phyloP scores from a whole-genome alignment of 2,329 filamentous ascomycete genomes.

The Arthrobotrys conoides region DNA sequence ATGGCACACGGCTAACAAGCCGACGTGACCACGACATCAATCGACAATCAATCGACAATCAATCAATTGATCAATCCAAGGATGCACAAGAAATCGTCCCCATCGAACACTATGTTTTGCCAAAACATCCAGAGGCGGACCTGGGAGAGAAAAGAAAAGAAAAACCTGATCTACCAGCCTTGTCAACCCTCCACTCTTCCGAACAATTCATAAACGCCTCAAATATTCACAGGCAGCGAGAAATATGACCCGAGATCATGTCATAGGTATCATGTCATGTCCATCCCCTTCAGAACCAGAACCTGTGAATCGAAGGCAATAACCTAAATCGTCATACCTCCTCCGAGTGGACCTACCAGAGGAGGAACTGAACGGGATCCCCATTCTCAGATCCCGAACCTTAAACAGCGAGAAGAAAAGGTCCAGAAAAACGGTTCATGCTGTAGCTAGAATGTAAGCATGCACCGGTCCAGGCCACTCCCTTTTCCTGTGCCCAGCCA shows the following conservation, averaged over 20 bases:
- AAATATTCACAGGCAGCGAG: slow-evolving; percentile 42
- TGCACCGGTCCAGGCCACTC: background rate
- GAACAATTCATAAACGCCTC: slow-evolving; percentile 17
- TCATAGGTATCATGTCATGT: slow-evolving; percentile 33
- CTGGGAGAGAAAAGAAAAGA: too few species aligned
- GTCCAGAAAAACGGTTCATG: slow-evolving; percentile 39
- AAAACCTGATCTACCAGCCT: slow-evolving; percentile 36
- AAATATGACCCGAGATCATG: slow-evolving; percentile 22
- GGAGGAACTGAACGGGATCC: slow-evolving; percentile 12
- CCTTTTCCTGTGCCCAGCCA: background rate
- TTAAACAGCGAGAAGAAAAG: slow-evolving; percentile 8
- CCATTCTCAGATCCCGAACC: slow-evolving; percentile 37
- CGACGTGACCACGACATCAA: slow-evolving; percentile 22
- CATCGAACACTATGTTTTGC: too few species aligned
- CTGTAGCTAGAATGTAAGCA: slow-evolving; percentile 38
- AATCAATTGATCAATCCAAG: slow-evolving; percentile 3
- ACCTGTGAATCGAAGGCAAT: background rate
- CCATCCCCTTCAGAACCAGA: slow-evolving; percentile 2
- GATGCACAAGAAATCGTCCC: slow-evolving; percentile 24
- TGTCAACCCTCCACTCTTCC: slow-evolving; percentile 19
- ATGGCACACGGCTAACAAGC: slow-evolving; percentile 15
- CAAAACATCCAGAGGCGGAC: slow-evolving; percentile 30
- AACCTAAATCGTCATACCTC: slow-evolving; percentile 30
- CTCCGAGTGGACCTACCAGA: slow-evolving; percentile 50
- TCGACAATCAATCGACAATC: too few species aligned